phyloP scores from a whole-genome alignment of 805 yeast genomes.

The Wickerhamiella occidentalis region DNA sequence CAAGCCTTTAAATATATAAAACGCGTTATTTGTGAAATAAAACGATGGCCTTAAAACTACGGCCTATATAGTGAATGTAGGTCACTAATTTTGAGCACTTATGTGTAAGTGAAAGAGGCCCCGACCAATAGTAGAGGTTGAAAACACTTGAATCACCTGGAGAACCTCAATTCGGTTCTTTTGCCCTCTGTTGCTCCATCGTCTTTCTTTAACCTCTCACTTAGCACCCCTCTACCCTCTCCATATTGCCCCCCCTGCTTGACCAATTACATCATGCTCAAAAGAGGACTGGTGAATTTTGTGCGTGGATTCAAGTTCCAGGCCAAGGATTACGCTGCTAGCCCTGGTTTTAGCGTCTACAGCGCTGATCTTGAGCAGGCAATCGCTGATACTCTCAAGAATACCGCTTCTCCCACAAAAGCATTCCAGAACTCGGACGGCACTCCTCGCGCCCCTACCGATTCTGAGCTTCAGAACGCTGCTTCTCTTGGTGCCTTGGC shows the following conservation, averaged over 20 bases:
- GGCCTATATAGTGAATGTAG: too few relatives aligned
- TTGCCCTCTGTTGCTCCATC: too few relatives aligned
- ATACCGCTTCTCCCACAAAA: conserved; percentile 51
- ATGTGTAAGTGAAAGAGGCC: too few relatives aligned
- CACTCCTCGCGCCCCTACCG: conserved; percentile 54
- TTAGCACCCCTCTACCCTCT: not conserved
- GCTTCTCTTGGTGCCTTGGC: conserved; percentile 58
- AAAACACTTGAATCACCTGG: too few relatives aligned
- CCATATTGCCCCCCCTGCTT: not conserved
- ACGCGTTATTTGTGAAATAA: too few relatives aligned
- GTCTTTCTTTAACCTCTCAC: too few relatives aligned
- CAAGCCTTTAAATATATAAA: too few relatives aligned
- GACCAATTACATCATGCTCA: conserved; percentile 12
- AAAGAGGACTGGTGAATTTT: conserved; percentile 4
- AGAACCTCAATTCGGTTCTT: too few relatives aligned
- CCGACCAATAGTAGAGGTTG: too few relatives aligned
- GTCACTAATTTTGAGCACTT: too few relatives aligned
- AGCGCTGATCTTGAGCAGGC: conserved; percentile 40
- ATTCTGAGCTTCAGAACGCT: conserved; percentile 55
- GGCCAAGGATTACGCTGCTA: conserved; percentile 25
- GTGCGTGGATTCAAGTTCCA: conserved; percentile 21
- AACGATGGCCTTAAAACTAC: too few relatives aligned
- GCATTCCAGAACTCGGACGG: conserved; percentile 69
- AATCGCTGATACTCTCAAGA: conserved; percentile 48
- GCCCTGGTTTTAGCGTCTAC: conserved; percentile 21